These are phyloP conservation scores for Talaromyces sp. DNA, from an alignment of 2,329 filamentous ascomycete genomes.

Conservation along the genomic window DNA sequence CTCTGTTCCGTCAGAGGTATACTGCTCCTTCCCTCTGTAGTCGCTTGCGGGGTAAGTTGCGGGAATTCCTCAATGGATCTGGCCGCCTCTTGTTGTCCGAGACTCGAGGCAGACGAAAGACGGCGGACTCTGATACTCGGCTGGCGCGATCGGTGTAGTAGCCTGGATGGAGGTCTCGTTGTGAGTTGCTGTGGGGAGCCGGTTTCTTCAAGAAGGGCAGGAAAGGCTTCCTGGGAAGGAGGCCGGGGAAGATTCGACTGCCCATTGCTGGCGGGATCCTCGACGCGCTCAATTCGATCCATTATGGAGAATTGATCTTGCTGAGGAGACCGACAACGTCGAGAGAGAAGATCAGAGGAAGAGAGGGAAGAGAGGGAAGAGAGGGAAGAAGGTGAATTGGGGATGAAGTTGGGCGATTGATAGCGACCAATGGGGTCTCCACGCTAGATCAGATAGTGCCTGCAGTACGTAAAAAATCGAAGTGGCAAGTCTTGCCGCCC, in stretches of 20 bases:
- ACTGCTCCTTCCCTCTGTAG: neutral
- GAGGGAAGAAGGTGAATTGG: neutral
- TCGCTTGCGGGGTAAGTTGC: neutral
- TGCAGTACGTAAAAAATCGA: neutral
- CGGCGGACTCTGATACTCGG: conserved; percentile 27
- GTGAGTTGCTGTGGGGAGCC: neutral
- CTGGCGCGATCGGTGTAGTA: conserved; percentile 16
- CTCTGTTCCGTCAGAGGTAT: conserved; percentile 16
- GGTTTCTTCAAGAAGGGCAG: conserved; percentile 22
- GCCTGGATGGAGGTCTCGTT: neutral
- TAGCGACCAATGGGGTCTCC: neutral
- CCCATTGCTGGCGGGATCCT: conserved; percentile 24
- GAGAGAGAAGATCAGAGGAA: neutral
- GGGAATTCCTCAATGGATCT: neutral
- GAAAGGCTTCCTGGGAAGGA: conserved; percentile 21
- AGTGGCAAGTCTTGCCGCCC: neutral
- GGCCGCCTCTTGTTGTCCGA: conserved; percentile 2
- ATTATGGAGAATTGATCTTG: conserved; percentile 25
- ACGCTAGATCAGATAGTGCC: conserved; percentile 1
- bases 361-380: neutral
- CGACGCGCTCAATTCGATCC: conserved; percentile 41
- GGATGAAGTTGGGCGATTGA: neutral
- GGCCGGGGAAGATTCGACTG: conserved; percentile 8
- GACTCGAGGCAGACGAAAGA: conserved; percentile 19
- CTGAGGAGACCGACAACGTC: neutral